These are phyloP conservation scores for Penicillium taxi DNA, from an alignment of 495 filamentous ascomycete genomes.

Conservation along the genomic window DNA sequence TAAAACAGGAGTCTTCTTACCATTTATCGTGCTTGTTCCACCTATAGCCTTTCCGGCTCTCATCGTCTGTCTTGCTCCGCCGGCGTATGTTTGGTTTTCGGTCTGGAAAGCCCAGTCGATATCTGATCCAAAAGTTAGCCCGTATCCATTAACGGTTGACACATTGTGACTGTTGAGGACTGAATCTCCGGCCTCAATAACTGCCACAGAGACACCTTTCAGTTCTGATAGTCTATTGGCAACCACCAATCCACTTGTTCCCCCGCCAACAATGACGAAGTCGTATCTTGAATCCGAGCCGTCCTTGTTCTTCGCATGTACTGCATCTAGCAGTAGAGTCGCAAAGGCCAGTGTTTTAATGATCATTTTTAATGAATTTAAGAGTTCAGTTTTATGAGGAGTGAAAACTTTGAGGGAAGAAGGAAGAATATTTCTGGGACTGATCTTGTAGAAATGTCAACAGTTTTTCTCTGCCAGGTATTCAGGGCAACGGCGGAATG, in stretches of 20 bases:
- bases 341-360: conserved; percentile 1
- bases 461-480: too few species aligned
- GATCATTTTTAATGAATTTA: too few species aligned
- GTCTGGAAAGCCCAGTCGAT: conserved; percentile 48
- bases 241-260: conserved; percentile 44
- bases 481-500: too few species aligned
- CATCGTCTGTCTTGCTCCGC: conserved; percentile 28
- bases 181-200: conserved; percentile 47
- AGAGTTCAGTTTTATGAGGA: too few species aligned
- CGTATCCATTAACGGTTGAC: conserved; percentile 32
- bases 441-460: too few species aligned
- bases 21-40: conserved; percentile 47
- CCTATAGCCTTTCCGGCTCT: conserved; percentile 44
- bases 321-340: conserved; percentile 6
- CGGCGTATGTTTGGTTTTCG: conserved; percentile 33
- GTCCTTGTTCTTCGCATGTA: conserved; percentile 6
- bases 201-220: conserved; percentile 34
- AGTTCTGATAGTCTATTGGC: conserved; percentile 45
- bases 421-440: too few species aligned
- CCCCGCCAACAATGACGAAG: conserved; percentile 45
- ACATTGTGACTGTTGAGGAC: conserved; percentile 45
- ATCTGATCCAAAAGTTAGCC: conserved; percentile 29
- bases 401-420: too few species aligned
- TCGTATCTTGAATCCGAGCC: conserved; percentile 14
- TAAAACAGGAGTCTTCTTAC: conserved; percentile 12